Evolutionary conservation across 352 stramenopile species (phyloP), one percentile per base, ranked within the genome.

Genomic region (Globisporangium ultimum): DNA sequence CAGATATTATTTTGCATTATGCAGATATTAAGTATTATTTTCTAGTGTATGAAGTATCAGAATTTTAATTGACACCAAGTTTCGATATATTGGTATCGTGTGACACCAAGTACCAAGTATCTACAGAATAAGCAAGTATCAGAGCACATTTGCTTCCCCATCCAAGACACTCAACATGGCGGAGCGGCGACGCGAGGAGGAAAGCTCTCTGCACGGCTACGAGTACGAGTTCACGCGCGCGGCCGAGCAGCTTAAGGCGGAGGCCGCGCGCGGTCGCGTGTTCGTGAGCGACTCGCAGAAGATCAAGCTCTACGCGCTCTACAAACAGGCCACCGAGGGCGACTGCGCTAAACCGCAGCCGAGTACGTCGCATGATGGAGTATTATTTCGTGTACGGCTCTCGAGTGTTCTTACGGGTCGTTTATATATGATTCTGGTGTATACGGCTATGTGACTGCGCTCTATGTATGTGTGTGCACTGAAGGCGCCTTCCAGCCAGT

Each of bases 301-400:
- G 71, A 75, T 93, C 62, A 69, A 76, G 58, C 61, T 93, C 41
- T 95, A 93, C 61, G 72, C 63, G 53, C 73, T 93, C 32, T 95
- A 82, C 71, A 95, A 93, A 58, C 84, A 95, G 64, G 77, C 76
- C 22, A 90, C 74, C 22, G 61, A 71, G 17, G 78, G 86, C 38
- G 79, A 94, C 63, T 89, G 81, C 66, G 21, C 17, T 48, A 80
- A 72, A 36, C 24, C 74, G 21, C 69, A 77, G 28, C 76, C 86
- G 6, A 82, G 77, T 84, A 54, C 51, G 67, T 68, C 2, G 14
- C 21, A 28, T n/a, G 12, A 22, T 17, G 28, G n/a, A 5, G 2
- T 5, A 28, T 11, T 43, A 48, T 40, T 28, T 2, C 24, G 28
- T 5, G 3, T 10, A 10, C 8, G 28, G 28, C 28, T 36, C 8